A percentile compares a stretch with the other conserved stretches of the same genome.
Evolutionary conservation across 2,329 filamentous ascomycete genomes (phyloP).

Genomic region (Fusarium virguliforme): DNA sequence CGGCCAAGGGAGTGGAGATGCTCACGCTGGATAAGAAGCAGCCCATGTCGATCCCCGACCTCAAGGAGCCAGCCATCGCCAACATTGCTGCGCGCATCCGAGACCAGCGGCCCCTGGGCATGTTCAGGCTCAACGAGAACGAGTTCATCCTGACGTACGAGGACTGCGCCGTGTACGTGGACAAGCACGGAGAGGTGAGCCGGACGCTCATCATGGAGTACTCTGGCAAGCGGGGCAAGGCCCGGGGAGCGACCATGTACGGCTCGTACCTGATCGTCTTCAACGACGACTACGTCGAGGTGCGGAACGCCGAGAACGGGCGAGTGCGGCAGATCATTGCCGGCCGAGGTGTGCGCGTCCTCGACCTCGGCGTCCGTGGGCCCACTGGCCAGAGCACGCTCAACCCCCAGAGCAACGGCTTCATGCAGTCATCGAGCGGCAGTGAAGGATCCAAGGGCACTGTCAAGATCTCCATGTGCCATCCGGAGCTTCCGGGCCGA

Average conservation of each 20-base stretch:
- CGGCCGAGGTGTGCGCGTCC: conserved; percentile 88
- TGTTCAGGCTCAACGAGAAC: conserved; percentile 94
- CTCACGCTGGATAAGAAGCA: conserved; percentile 98
- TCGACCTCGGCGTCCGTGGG: conserved; percentile 86
- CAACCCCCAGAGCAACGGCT: conserved; percentile 55
- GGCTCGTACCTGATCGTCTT: conserved; percentile 94
- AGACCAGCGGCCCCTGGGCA: conserved; percentile 89
- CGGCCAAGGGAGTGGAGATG: conserved; percentile 93
- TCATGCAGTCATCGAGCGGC: conserved; percentile 55
- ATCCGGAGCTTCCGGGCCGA: conserved; percentile 86
- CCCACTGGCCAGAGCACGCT: conserved; percentile 67
- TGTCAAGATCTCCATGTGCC: conserved; percentile 95
- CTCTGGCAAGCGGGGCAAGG: conserved; percentile 87
- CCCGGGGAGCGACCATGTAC: conserved; percentile 88
- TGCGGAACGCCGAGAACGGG: conserved; percentile 96
- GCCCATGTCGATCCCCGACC: conserved; percentile 92
- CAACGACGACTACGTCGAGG: conserved; percentile 96
- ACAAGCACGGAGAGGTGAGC: conserved; percentile 97
- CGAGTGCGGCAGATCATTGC: conserved; percentile 94
- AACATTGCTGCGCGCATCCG: conserved; percentile 89
- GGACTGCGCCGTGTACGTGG: conserved; percentile 97
- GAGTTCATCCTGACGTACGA: conserved; percentile 96
- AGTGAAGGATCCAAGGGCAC: conserved; percentile 75
- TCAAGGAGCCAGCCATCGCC: conserved; percentile 82
- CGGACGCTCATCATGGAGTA: conserved; percentile 98